Percentiles rank a stretch among this genome's conserved stretches.
Evolutionary conservation across 495 filamentous ascomycete species (phyloP).

Genomic region (Aspergillus bertholletiae): DNA sequence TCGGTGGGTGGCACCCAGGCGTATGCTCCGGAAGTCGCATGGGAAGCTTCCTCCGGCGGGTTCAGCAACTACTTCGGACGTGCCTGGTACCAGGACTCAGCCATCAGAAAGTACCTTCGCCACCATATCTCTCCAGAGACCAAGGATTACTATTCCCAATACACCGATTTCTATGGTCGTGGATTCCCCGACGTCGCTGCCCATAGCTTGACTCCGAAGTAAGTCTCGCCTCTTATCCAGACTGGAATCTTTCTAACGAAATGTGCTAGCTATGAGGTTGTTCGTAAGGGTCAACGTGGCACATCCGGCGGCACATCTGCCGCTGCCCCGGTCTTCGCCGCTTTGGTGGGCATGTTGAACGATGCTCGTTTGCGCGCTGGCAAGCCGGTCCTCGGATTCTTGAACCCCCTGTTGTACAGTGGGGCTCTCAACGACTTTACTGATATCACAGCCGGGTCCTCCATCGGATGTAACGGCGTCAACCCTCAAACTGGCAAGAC

Average conservation of each 20-base stretch:
- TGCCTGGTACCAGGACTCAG: constrained; percentile 57
- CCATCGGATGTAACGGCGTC: no score
- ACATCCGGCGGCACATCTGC: constrained; percentile 51
- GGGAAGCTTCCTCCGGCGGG: constrained; percentile 53
- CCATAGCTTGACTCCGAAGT: constrained; percentile 43
- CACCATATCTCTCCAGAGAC: constrained; percentile 31
- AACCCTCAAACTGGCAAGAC: no score
- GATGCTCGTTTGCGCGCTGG: constrained; percentile 44
- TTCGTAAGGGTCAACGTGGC: neutral
- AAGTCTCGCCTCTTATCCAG: constrained; percentile 1
- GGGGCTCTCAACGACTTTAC: neutral
- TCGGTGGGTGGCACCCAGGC: constrained; percentile 58
- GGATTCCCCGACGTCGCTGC: constrained; percentile 69
- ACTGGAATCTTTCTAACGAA: neutral
- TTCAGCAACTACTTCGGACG: constrained; percentile 62
- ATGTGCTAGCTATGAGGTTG: neutral
- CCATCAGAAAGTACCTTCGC: constrained; percentile 50
- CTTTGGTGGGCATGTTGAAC: constrained; percentile 48
- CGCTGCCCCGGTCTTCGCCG: constrained; percentile 44
- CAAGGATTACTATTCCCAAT: constrained; percentile 34
- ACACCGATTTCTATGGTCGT: constrained; percentile 56
- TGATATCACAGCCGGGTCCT: neutral
- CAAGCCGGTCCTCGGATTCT: constrained; percentile 47
- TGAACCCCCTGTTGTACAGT: constrained; percentile 37
- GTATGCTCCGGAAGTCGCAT: constrained; percentile 50